Evolutionary conservation across 345 rosid genomes (phyloP).

Genomic region (Diplotaxis tenuifolia): DNA sequence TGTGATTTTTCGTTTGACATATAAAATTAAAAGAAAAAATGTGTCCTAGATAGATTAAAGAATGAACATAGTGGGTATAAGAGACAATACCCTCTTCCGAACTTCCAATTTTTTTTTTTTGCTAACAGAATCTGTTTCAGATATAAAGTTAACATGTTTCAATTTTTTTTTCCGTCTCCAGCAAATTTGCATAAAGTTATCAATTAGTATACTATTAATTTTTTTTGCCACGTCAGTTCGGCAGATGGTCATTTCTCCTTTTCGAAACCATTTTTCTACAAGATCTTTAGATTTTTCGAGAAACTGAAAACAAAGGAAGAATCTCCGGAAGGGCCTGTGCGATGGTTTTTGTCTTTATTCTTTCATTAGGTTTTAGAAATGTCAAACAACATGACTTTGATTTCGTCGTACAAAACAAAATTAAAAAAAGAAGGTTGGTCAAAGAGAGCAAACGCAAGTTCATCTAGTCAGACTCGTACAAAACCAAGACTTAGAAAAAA

Average conservation of each 20-base stretch:
- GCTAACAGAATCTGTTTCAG: not conserved
- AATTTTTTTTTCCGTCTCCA: not conserved
- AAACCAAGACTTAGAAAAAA: not conserved
- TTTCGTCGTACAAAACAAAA: not conserved
- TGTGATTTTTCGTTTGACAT: too few relatives aligned
- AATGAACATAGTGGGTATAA: too few relatives aligned
- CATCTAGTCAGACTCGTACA: conserved; percentile 17
- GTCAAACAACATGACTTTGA: not conserved
- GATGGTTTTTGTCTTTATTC: not conserved
- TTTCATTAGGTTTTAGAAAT: not conserved
- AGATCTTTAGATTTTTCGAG: not conserved
- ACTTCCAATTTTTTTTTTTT: not conserved
- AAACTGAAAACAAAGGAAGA: not conserved
- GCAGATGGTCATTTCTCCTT: not conserved
- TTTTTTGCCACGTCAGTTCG: too few relatives aligned
- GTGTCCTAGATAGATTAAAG: too few relatives aligned
- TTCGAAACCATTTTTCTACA: not conserved
- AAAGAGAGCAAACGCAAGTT: conserved; percentile 9
- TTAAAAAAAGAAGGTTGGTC: not conserved
- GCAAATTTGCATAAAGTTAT: not conserved
- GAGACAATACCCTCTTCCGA: not conserved
- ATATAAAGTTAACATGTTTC: not conserved
- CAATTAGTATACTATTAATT: too few relatives aligned
- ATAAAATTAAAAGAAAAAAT: too few relatives aligned
- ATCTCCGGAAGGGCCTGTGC: not conserved